These are phyloP conservation scores for Linnemannia hyalina DNA, from an alignment of 192 early-diverging fungal genomes.

Conservation along the genomic window DNA sequence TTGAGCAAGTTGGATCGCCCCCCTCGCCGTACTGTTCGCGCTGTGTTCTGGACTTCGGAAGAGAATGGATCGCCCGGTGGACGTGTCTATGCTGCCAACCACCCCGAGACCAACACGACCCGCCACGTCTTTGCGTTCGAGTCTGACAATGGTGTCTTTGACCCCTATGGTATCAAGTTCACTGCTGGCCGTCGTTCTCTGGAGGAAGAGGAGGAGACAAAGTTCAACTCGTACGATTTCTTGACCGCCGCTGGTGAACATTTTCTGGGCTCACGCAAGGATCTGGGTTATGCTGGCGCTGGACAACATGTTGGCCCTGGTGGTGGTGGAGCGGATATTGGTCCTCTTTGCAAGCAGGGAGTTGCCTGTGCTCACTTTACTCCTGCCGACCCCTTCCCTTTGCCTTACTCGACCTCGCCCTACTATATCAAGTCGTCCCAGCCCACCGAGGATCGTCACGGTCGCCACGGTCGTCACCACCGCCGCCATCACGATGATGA, in stretches of 20 bases:
- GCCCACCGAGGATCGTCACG: not conserved
- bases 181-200: constrained; percentile 29
- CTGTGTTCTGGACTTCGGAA: constrained; percentile 74
- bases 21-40: constrained; percentile 68
- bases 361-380: constrained; percentile 69
- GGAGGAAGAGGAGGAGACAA: constrained; percentile 9
- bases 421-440: constrained; percentile 24
- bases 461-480: constrained; percentile 9
- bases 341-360: constrained; percentile 63
- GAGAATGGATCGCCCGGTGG: constrained; percentile 70
- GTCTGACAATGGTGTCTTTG: constrained; percentile 73
- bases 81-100: constrained; percentile 61
- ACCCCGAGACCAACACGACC: constrained; percentile 50
- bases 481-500: constrained; percentile 11
- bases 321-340: constrained; percentile 67
- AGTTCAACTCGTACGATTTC: constrained; percentile 38
- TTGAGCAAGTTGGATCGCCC: constrained; percentile 38
- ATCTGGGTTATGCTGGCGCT: constrained; percentile 54
- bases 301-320: constrained; percentile 56
- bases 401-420: constrained; percentile 48
- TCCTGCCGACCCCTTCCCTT: constrained; percentile 60
- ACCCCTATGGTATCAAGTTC: constrained; percentile 70
- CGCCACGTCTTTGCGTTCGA: constrained; percentile 70
- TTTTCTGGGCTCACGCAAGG: constrained; percentile 53
- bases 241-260: constrained; percentile 30